Evolutionary conservation across 2,329 filamentous ascomycete genomes (phyloP).

Genomic region (Talaromyces albobiverticillius): DNA sequence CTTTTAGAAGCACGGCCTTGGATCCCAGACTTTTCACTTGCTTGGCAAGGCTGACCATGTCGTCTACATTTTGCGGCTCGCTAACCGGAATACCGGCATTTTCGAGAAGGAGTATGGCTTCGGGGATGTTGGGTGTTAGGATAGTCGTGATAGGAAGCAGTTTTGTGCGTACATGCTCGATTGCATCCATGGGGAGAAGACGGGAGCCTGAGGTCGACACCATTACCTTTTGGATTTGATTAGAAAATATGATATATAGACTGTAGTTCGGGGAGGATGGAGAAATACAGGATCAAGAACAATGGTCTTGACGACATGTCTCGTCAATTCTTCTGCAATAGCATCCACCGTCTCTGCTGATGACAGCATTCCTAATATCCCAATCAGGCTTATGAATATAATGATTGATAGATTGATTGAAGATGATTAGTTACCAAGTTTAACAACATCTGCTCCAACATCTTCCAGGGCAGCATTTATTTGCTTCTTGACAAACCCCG

Average conservation of each 20-base stretch:
- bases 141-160: slow-evolving; percentile 45
- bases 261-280: no score
- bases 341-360: slow-evolving; percentile 67
- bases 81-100: slow-evolving; percentile 35
- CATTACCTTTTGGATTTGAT: slow-evolving; percentile 68
- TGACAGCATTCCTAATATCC: slow-evolving; percentile 70
- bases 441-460: slow-evolving; percentile 84
- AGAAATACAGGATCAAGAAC: slow-evolving; percentile 78
- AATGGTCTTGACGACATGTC: slow-evolving; percentile 56
- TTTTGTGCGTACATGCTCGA: slow-evolving; percentile 37
- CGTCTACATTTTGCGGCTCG: slow-evolving; percentile 58
- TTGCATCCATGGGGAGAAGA: slow-evolving; percentile 43
- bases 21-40: slow-evolving; percentile 67
- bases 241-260: background rate
- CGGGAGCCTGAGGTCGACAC: slow-evolving; percentile 55
- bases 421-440: slow-evolving; percentile 64
- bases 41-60: slow-evolving; percentile 67
- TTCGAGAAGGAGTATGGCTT: slow-evolving; percentile 44
- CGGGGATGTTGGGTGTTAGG: slow-evolving; percentile 50
- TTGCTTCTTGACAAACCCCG: slow-evolving; percentile 76
- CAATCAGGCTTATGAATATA: background rate
- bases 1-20: slow-evolving; percentile 80
- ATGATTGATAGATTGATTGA: background rate
- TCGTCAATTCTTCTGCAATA: slow-evolving; percentile 62
- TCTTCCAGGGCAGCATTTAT: slow-evolving; percentile 82